These are phyloP conservation scores for Nakataea oryzae DNA, from an alignment of 2,329 filamentous ascomycete species.

Conservation along the genomic window DNA sequence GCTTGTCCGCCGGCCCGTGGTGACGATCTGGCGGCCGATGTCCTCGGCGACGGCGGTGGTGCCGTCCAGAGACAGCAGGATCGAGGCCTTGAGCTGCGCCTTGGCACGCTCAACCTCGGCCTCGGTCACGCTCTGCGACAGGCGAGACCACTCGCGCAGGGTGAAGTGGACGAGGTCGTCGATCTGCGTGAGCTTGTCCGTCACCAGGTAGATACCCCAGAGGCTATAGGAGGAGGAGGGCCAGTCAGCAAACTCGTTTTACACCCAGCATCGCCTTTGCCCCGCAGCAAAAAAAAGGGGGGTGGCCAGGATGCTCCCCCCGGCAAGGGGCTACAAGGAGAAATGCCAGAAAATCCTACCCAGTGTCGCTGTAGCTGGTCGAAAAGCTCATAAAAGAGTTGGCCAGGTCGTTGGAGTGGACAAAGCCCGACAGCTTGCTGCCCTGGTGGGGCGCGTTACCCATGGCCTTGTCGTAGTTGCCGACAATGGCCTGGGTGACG, in stretches of 20 bases:
- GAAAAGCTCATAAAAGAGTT: slow-evolving; percentile 99
- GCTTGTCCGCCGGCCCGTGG: slow-evolving; percentile 82
- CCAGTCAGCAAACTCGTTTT: not conserved
- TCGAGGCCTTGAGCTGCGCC: slow-evolving; percentile 96
- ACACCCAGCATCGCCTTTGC: not conserved
- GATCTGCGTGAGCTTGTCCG: slow-evolving; percentile 75
- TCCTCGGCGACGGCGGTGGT: slow-evolving; percentile 97
- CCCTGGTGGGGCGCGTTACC: slow-evolving; percentile 95
- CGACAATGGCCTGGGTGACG: slow-evolving; percentile 95
- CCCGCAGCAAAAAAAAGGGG: not conserved
- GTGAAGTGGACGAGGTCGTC: slow-evolving; percentile 98
- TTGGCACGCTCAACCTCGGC: slow-evolving; percentile 97
- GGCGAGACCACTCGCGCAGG: slow-evolving; percentile 94
- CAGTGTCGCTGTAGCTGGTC: slow-evolving; percentile 98
- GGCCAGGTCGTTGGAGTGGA: slow-evolving; percentile 89
- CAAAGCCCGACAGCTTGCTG: slow-evolving; percentile 92
- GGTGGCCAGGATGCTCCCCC: too few species aligned
- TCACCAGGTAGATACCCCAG: slow-evolving; percentile 98
- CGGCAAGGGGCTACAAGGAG: not conserved
- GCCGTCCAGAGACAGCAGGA: slow-evolving; percentile 92
- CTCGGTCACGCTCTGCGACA: slow-evolving; percentile 77
- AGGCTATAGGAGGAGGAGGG: slow-evolving; percentile 52
- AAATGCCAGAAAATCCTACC: slow-evolving; percentile 48
- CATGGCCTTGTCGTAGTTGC: slow-evolving; percentile 99
- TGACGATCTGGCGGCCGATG: slow-evolving; percentile 97